Base-by-base conservation (phyloP, 441 rosid species). In the Gossypium gossypioides region DNA sequence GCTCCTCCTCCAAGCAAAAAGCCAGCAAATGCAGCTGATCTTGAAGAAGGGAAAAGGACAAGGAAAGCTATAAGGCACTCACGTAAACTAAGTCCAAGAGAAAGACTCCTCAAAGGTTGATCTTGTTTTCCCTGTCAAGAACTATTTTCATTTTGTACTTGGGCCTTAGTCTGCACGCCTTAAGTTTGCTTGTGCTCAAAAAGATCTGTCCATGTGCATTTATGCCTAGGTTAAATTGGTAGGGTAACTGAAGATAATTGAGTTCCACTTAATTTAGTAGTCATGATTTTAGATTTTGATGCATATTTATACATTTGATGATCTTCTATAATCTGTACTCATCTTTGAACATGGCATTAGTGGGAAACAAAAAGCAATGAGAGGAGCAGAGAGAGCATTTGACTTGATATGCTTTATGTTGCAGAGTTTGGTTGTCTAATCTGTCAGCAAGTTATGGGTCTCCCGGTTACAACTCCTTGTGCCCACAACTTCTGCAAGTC, bases 401-500 rank as follows among this genome's bases (percentile, higher is more conserved):
- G 40, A 74, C 71, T 25, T 24, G n/a, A 0, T 67, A n/a, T 67
- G 57, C 40, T 59, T 40, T 24, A n/a, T 22, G 58, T 75, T 76
- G 85, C 86, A 88, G 93, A 83, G 56, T 86, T 85, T 12, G 69
- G 83, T 29, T 88, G 91, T 78, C 75, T 52, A 16, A 74, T 83
- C 50, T 85, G 91, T 52, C 72, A 54, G 74, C 79, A 84, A 73
- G 88, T 83, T 66, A 79, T 85, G 89, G 76, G 42, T 18, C 66
- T 57, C 10, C 91, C 91, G 6, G 77, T 86, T 25, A 88, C 91
- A 0, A 82, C 93, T 19, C 88, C 91, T 13, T 85, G 93, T 70
- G 88, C 85, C 0, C 89, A 88, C 68, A 88, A 80, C 62, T 87
- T 88, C 72, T 88, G 91, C 79, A 84, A 88, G 81, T 66, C 75